Conservation (phyloP, 306 rosid species). For the Arachis stenosperma region DNA sequence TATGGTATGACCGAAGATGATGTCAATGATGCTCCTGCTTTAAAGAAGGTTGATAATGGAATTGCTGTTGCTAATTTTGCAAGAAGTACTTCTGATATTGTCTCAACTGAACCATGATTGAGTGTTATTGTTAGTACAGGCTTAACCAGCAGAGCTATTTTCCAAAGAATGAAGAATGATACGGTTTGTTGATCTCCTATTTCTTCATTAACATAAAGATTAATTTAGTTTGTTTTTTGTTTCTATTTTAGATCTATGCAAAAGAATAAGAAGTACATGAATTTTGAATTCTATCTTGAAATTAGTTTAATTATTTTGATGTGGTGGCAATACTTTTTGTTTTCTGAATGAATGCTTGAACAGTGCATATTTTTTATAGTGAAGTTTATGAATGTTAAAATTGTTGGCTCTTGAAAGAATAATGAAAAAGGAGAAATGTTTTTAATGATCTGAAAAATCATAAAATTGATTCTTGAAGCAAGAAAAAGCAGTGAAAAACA, state of each 20-base stretch:
- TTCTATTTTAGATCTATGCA: constrained; percentile 79
- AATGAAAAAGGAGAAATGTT: too few relatives aligned
- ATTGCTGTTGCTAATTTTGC: constrained; percentile 99
- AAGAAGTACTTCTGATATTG: constrained; percentile 94
- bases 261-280: too few relatives aligned
- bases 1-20: constrained; percentile 99
- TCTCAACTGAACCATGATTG: constrained; percentile 93
- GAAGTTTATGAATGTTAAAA: too few relatives aligned
- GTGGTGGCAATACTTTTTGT: too few relatives aligned
- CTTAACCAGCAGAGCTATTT: constrained; percentile 91
- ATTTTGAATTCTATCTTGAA: too few relatives aligned
- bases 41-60: constrained; percentile 89
- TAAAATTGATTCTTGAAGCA: too few relatives aligned
- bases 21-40: constrained; percentile 97
- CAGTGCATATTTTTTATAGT: too few relatives aligned
- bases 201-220: constrained; percentile 22
- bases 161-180: constrained; percentile 98
- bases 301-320: too few relatives aligned
- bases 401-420: too few relatives aligned
- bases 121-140: constrained; percentile 98
- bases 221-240: constrained; percentile 9
- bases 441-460: too few relatives aligned
- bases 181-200: constrained; percentile 60
- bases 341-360: too few relatives aligned
- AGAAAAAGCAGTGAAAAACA: too few relatives aligned